Evolutionary conservation across 1,284 basidiomycete species (phyloP), one percentile per base, ranked within the genome.

Genomic region (Irpex sp.): DNA sequence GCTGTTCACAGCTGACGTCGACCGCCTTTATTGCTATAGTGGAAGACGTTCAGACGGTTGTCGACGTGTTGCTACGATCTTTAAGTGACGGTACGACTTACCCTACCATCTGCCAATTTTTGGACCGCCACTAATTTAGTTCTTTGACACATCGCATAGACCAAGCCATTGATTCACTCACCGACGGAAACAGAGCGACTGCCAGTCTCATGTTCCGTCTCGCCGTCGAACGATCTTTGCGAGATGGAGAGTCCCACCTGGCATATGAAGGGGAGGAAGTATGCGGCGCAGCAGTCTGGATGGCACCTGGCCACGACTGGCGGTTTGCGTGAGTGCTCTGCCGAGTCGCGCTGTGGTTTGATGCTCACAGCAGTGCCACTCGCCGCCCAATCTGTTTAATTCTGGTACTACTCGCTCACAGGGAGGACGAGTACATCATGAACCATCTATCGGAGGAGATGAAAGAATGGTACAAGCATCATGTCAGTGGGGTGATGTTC

Each of bases 231-330:
- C 66, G 65, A 13, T 68, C 68, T n/a, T 26, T 70, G 53, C 62
- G 59, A 19, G 47, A 50, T 9, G 71, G 71, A 31, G 65, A 66
- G 54, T 68, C 68, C 51, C 63, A 68, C 57, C 57, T 71, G 39
- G 69, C 68, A 7, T 60, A 66, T 53, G 63, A 66, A 19, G 64
- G 66, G 57, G 66, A 63, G 39, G 59, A 58, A 5, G 64, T 68
- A 6, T 68, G 65, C 53, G 69, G 69, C 47, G 68, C 70, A 9
- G 67, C 69, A 5, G 65, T 67, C 51, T 63, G 62, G 61, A 54
- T 68, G 19, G 63, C 66, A 7, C 71, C 71, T 7, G 68, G 68
- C 1, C 49, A 53, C 35, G 70, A 71, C 31, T 72, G 70, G 70
- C 63, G 63, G 17, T 67, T 68, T 63, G 68, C 68, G 71, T 72